Percentiles rank a stretch among this genome's conserved stretches.
Conservation (phyloP, 1,284 basidiomycete genomes). For the Coniferiporia sulphurascens region DNA sequence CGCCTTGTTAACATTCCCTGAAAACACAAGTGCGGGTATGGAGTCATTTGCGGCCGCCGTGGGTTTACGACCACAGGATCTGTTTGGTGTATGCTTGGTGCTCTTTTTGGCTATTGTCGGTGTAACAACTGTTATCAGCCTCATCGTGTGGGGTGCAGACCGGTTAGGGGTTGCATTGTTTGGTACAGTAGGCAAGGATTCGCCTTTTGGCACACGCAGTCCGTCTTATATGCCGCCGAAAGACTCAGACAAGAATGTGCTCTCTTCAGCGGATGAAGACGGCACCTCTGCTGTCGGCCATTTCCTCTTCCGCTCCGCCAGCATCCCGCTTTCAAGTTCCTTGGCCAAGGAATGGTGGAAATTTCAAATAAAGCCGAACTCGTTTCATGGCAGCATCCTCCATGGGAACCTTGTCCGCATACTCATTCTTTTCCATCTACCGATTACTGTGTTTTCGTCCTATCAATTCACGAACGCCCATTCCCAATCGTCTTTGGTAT, state of each 20-base stretch:
- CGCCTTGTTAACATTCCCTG: slow-evolving; percentile 65
- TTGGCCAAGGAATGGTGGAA: slow-evolving; percentile 45
- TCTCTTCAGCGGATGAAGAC: slow-evolving; percentile 16
- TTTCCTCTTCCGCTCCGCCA: slow-evolving; percentile 31
- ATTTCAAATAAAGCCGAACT: slow-evolving; percentile 56
- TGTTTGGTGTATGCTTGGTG: slow-evolving; percentile 80
- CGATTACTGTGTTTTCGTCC: slow-evolving; percentile 86
- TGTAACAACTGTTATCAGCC: slow-evolving; percentile 63
- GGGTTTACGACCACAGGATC: slow-evolving; percentile 76
- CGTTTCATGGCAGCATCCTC: slow-evolving; percentile 72
- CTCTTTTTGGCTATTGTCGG: slow-evolving; percentile 81
- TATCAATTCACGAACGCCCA: slow-evolving; percentile 74
- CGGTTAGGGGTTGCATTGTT: slow-evolving; percentile 39
- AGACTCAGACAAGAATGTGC: slow-evolving; percentile 14
- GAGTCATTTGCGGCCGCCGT: slow-evolving; percentile 76
- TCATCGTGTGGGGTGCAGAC: slow-evolving; percentile 72
- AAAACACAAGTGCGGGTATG: slow-evolving; percentile 60
- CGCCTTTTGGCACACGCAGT: slow-evolving; percentile 18
- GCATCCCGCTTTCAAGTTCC: slow-evolving; percentile 25
- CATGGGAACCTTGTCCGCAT: slow-evolving; percentile 90
- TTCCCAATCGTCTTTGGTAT: slow-evolving; percentile 45
- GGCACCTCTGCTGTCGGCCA: slow-evolving; percentile 22
- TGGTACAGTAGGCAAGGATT: slow-evolving; percentile 29
- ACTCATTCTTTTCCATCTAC: slow-evolving; percentile 89
- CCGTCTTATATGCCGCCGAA: slow-evolving; percentile 13